Evolutionary conservation across 1,284 basidiomycete genomes (phyloP).

Genomic region (Takashimella koratensis): DNA sequence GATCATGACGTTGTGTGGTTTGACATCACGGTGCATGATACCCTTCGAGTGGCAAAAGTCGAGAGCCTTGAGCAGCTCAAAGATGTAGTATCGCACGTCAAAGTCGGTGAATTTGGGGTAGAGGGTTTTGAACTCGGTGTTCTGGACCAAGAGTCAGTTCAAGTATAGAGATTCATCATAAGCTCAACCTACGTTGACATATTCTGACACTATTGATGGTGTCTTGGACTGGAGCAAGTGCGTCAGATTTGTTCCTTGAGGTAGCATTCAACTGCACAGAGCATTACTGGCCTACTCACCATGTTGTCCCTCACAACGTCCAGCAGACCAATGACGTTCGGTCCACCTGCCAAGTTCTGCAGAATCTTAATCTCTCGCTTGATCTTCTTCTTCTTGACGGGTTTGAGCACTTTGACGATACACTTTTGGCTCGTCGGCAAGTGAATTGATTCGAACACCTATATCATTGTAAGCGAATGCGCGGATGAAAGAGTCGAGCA

Average conservation of each 20-base stretch:
- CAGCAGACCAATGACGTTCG: conserved; percentile 77
- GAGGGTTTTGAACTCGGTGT: conserved; percentile 95
- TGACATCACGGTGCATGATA: conserved; percentile 99
- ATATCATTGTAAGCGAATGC: conserved; percentile 11
- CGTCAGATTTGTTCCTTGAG: conserved; percentile 2
- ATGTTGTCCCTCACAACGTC: conserved; percentile 88
- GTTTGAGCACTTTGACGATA: conserved; percentile 98
- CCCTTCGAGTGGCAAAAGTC: conserved; percentile 98
- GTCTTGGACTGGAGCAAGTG: conserved; percentile 72
- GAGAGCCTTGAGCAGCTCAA: conserved; percentile 93
- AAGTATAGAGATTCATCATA: not conserved
- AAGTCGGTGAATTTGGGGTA: conserved; percentile 93
- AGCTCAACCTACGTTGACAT: conserved; percentile 62
- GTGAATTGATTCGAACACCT: conserved; percentile 98
- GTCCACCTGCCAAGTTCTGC: conserved; percentile 93
- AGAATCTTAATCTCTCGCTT: conserved; percentile 99
- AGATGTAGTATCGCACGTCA: conserved; percentile 95
- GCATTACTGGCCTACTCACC: no score
- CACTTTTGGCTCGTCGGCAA: conserved; percentile 90
- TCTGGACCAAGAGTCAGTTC: conserved; percentile 46
- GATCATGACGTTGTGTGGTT: conserved; percentile 99
- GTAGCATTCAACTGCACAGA: no score
- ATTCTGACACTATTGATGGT: conserved; percentile 96
- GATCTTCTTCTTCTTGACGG: conserved; percentile 99
- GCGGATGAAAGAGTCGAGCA: conserved; percentile 5